phyloP scores from a whole-genome alignment of 352 stramenopile genomes.

The Blastocystis hominis region DNA sequence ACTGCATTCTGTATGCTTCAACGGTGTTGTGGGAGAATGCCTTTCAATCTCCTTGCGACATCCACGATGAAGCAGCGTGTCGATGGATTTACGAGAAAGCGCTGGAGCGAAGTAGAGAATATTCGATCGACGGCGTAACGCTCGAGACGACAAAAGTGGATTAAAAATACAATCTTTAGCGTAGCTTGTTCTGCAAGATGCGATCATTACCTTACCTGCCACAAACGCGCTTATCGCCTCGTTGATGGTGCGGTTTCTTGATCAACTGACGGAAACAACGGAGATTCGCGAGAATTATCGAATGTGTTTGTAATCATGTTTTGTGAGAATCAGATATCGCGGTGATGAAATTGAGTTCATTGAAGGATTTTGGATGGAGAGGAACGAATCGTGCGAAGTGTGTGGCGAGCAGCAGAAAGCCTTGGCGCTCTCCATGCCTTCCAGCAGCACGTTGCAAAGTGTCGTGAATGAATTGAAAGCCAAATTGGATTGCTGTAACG shows the following conservation, averaged over 20 bases:
- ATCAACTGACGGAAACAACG: background rate
- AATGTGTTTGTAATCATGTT: background rate
- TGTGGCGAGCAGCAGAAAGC: background rate
- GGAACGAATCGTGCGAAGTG: background rate
- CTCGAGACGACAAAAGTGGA: background rate
- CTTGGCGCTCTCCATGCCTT: background rate
- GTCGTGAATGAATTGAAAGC: background rate
- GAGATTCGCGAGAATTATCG: background rate
- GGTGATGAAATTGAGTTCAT: conserved; percentile 1
- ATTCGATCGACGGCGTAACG: background rate
- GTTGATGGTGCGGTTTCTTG: background rate
- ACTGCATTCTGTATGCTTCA: conserved; percentile 12
- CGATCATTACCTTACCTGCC: background rate
- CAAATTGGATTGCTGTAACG: background rate
- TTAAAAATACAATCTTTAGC: no score
- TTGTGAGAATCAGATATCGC: background rate
- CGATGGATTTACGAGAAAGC: background rate
- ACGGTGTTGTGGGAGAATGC: conserved; percentile 18
- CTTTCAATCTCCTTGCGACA: background rate
- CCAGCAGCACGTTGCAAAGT: background rate
- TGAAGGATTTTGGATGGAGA: conserved; percentile 19
- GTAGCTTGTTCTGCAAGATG: background rate
- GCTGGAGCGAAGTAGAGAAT: background rate
- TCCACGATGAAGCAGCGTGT: background rate
- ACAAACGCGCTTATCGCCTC: background rate